A percentile compares a stretch with the other conserved stretches of the same genome.
These are phyloP conservation scores for Onygenales sp. DNA, from an alignment of 2,329 filamentous ascomycete genomes.

Conservation along the genomic window DNA sequence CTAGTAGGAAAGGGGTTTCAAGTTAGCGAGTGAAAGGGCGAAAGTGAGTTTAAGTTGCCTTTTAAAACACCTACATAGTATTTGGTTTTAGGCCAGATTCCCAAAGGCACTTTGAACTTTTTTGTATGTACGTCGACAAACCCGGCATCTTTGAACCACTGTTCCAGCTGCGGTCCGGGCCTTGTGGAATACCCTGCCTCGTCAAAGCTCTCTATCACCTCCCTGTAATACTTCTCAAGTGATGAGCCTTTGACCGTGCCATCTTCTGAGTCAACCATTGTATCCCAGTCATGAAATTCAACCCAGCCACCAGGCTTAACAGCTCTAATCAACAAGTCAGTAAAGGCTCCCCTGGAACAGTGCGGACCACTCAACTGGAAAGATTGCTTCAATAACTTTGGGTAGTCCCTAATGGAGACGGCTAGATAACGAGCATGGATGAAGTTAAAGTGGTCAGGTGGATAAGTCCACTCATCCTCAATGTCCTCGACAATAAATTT, in stretches of 20 bases:
- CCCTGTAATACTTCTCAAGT: conserved; percentile 5
- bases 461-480: conserved; percentile 46
- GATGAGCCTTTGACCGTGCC: conserved; percentile 3
- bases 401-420: conserved; percentile 48
- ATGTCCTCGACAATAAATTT: conserved; percentile 49
- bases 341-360: too few species aligned
- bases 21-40: conserved; percentile 15
- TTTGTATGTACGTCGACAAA: conserved; percentile 1
- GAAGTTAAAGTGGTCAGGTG: conserved; percentile 47
- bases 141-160: conserved; percentile 2
- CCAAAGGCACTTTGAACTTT: conserved; percentile 2
- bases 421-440: conserved; percentile 49
- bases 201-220: conserved; percentile 2
- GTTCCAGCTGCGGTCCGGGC: not conserved
- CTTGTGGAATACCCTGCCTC: conserved; percentile 3
- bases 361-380: conserved; percentile 28
- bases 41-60: not conserved
- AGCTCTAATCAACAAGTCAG: too few species aligned
- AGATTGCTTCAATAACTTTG: conserved; percentile 37
- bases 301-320: conserved; percentile 31
- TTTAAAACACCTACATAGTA: not conserved
- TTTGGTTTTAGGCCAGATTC: conserved; percentile 3
- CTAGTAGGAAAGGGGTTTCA: conserved; percentile 2
- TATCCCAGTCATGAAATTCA: conserved; percentile 27
- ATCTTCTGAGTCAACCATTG: not conserved